These are phyloP conservation scores for Saururus chinensis DNA, from an alignment of 164 flowering plant species.

Conservation along the genomic window DNA sequence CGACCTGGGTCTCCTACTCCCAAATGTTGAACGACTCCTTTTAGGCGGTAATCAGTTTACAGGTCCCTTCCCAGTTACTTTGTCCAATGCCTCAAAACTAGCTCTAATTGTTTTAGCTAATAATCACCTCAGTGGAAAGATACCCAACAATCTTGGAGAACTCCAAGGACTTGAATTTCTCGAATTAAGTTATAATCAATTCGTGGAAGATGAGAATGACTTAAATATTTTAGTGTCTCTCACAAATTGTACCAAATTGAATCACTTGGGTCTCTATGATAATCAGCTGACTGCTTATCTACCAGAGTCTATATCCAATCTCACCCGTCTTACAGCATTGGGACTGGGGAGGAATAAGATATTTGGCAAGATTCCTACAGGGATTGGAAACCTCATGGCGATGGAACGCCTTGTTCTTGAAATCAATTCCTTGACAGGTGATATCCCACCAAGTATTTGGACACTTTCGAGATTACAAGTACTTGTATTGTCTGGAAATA, in stretches of 20 bases:
- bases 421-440: slow-evolving; percentile 13
- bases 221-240: slow-evolving; percentile 14
- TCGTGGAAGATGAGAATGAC: slow-evolving; percentile 9
- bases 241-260: slow-evolving; percentile 12
- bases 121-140: not conserved
- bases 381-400: slow-evolving; percentile 17
- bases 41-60: too few relatives aligned
- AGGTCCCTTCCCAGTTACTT: not conserved
- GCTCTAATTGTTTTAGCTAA: not conserved
- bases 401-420: not conserved
- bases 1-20: not conserved
- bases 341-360: slow-evolving; percentile 10
- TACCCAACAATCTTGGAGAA: slow-evolving; percentile 9
- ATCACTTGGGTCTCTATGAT: not conserved
- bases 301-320: slow-evolving; percentile 18
- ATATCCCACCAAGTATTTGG: slow-evolving; percentile 4
- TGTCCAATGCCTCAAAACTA: not conserved
- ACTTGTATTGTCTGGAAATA: not conserved
- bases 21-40: not conserved
- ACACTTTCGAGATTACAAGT: not conserved
- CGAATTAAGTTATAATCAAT: not conserved
- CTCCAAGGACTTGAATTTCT: not conserved
- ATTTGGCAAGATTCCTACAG: slow-evolving; percentile 21
- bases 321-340: slow-evolving; percentile 3
- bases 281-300: slow-evolving; percentile 17